phyloP scores from a whole-genome alignment of 495 filamentous ascomycete species.

The Hypoxylon crocopeplum region DNA sequence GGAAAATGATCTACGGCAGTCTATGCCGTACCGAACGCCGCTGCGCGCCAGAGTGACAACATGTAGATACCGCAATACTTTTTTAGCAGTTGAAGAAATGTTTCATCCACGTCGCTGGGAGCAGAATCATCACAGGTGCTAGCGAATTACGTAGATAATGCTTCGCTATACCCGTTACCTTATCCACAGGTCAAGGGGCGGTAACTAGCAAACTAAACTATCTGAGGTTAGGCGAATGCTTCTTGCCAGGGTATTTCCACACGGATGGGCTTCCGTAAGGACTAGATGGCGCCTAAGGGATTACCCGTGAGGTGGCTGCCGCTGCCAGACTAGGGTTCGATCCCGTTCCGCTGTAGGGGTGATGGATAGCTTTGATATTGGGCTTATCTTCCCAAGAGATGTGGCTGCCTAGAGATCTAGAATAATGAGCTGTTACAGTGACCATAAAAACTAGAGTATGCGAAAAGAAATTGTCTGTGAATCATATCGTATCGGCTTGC shows the following conservation, averaged over 20 bases:
- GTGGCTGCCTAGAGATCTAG: not conserved
- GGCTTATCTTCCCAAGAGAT: not conserved
- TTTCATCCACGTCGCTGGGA: too few species aligned
- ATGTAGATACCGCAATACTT: not conserved
- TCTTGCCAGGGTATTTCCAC: not conserved
- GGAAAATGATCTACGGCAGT: not conserved
- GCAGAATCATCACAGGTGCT: too few species aligned
- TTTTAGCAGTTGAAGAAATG: not conserved
- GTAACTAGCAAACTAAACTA: not conserved
- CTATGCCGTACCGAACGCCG: not conserved
- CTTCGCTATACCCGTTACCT: not conserved
- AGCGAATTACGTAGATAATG: not conserved
- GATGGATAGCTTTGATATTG: not conserved
- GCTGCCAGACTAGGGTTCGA: not conserved
- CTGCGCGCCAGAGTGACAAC: not conserved
- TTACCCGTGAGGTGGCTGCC: constrained; percentile 3
- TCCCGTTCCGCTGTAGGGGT: not conserved
- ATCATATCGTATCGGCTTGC: not conserved
- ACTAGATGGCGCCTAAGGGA: not conserved
- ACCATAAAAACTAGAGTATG: not conserved
- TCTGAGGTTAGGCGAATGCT: constrained; percentile 1
- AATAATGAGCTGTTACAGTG: not conserved
- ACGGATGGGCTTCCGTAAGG: not conserved
- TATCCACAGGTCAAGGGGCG: not conserved
- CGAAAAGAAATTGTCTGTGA: not conserved